Conservation (phyloP, 257 asterid genomes). For the Fraxinus excelsior region DNA sequence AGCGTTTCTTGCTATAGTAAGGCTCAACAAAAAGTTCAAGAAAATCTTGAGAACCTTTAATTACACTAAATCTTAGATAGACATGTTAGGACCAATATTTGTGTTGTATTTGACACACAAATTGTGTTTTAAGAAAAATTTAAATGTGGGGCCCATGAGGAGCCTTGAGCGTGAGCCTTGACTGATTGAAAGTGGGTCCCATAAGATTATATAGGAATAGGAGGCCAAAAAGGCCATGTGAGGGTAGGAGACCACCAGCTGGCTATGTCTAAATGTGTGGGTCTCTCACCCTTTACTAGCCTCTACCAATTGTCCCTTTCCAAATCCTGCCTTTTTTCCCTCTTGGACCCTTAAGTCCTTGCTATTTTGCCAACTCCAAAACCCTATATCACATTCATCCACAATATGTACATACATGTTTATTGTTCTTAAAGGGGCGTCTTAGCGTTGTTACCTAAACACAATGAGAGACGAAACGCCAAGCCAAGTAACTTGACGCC, state of each 20-base stretch:
- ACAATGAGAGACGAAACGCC: too few relatives aligned
- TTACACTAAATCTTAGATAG: background rate
- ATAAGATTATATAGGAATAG: conserved; percentile 6
- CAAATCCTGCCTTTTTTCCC: background rate
- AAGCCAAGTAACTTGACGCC: too few relatives aligned
- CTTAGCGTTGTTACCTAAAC: too few relatives aligned
- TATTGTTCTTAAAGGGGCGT: too few relatives aligned
- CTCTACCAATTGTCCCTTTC: conserved; percentile 20
- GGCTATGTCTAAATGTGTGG: conserved; percentile 44
- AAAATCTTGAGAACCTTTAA: background rate
- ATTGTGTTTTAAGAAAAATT: background rate
- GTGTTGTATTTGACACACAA: background rate
- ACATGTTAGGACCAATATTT: background rate
- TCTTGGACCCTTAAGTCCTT: background rate
- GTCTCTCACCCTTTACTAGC: background rate
- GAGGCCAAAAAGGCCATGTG: conserved; percentile 47
- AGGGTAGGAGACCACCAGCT: conserved; percentile 62
- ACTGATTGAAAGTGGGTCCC: conserved; percentile 38
- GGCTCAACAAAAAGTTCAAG: background rate
- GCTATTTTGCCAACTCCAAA: conserved; percentile 4
- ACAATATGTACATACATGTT: background rate
- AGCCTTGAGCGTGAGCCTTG: conserved; percentile 33
- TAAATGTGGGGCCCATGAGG: conserved; percentile 20
- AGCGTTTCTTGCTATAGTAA: background rate
- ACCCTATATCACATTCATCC: background rate